phyloP scores from a whole-genome alignment of 2,329 filamentous ascomycete species.

The Beauveria asiatica region DNA sequence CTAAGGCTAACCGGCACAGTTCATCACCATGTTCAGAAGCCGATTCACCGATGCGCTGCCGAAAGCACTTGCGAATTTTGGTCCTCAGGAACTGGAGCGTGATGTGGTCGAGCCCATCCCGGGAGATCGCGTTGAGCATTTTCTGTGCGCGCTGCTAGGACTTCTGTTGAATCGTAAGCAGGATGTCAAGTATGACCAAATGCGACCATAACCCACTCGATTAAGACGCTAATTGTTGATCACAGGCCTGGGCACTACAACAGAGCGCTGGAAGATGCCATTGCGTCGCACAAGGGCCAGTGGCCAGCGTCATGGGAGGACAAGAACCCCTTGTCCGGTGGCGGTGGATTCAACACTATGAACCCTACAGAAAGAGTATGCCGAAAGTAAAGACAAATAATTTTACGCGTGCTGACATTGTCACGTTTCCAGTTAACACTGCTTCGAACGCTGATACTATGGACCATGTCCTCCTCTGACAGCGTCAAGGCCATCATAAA shows the following conservation, averaged over 20 bases:
- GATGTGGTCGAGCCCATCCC: conserved; percentile 72
- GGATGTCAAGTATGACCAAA: conserved; percentile 76
- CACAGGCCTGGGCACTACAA: conserved; percentile 81
- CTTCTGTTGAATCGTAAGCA: conserved; percentile 95
- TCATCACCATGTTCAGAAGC: conserved; percentile 95
- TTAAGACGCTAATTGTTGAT: background rate
- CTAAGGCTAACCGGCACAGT: conserved; percentile 47
- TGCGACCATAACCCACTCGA: background rate
- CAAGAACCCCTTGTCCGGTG: conserved; percentile 74
- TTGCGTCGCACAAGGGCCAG: conserved; percentile 75
- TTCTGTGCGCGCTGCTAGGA: conserved; percentile 82
- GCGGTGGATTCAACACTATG: conserved; percentile 76
- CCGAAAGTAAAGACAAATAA: conserved; percentile 4
- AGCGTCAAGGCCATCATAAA: conserved; percentile 72
- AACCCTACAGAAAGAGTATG: conserved; percentile 68
- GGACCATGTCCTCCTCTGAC: conserved; percentile 85
- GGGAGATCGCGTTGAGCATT: conserved; percentile 75
- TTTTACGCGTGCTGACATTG: conserved; percentile 11
- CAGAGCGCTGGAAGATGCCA: conserved; percentile 86
- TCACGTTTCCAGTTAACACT: conserved; percentile 58
- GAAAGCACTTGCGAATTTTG: conserved; percentile 78
- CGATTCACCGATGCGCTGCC: conserved; percentile 87
- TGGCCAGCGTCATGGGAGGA: conserved; percentile 81
- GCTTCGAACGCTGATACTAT: conserved; percentile 74
- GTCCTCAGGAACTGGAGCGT: conserved; percentile 88